These are phyloP conservation scores for Strigomonas culicis DNA, from an alignment of 208 protist species.

Conservation along the genomic window DNA sequence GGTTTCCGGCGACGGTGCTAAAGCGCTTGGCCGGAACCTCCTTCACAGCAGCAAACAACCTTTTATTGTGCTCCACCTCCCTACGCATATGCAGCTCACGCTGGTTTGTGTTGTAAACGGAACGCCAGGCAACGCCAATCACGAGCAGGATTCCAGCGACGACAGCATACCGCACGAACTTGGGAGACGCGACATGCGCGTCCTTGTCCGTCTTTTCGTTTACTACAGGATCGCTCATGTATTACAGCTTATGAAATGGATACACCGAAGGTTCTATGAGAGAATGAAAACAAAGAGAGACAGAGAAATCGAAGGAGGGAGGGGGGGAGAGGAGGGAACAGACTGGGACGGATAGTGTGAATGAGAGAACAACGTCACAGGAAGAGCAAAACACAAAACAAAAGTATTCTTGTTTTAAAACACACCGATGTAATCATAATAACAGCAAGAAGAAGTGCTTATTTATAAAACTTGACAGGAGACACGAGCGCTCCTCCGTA, in stretches of 20 bases:
- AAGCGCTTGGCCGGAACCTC: constrained; percentile 59
- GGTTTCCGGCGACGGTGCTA: constrained; percentile 31
- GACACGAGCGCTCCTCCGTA: not conserved
- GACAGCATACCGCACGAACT: constrained; percentile 22
- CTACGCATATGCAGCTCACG: constrained; percentile 33
- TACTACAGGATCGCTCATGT: not conserved
- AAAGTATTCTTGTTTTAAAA: not conserved
- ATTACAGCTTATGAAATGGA: not conserved
- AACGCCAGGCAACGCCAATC: constrained; percentile 35
- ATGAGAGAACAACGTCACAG: too few species aligned
- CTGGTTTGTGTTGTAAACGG: constrained; percentile 62
- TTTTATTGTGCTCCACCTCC: constrained; percentile 24
- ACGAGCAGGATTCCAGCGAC: constrained; percentile 20
- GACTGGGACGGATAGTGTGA: not conserved
- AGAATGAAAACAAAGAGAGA: not conserved
- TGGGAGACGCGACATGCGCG: not conserved
- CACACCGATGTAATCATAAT: not conserved
- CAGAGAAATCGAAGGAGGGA: not conserved
- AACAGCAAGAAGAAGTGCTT: not conserved
- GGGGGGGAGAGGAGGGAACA: not conserved
- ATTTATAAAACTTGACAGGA: not conserved
- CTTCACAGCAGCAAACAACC: constrained; percentile 25
- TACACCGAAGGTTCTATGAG: not conserved
- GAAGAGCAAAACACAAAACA: not conserved
- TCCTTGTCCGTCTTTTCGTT: not conserved